Evolutionary conservation across 768 basidiomycete genomes (phyloP).

Genomic region (Macrolepiota albuminosa): DNA sequence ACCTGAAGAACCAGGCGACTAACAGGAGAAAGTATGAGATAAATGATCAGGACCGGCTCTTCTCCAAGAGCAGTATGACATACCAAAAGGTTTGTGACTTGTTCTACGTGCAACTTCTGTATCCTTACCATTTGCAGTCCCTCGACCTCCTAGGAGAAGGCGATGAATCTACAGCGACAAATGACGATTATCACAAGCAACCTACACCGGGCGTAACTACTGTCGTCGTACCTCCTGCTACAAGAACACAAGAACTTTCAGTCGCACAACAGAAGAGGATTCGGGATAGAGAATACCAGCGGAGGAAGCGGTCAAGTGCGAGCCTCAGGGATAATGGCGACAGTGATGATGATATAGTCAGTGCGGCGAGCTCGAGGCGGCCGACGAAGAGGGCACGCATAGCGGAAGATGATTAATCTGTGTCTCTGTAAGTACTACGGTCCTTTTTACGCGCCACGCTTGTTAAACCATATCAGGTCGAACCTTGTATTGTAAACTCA

Average conservation of each 20-base stretch:
- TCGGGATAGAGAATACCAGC: slow-evolving; percentile 78
- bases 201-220: slow-evolving; percentile 73
- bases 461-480: not conserved
- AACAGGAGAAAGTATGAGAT: slow-evolving; percentile 72
- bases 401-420: slow-evolving; percentile 56
- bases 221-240: slow-evolving; percentile 71
- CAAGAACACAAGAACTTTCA: slow-evolving; percentile 59
- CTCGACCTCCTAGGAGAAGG: slow-evolving; percentile 71
- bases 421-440: slow-evolving; percentile 3
- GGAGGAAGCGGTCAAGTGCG: slow-evolving; percentile 66
- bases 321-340: slow-evolving; percentile 63
- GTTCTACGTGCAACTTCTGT: slow-evolving; percentile 3
- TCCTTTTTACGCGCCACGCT: not conserved
- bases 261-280: slow-evolving; percentile 72
- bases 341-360: slow-evolving; percentile 68
- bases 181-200: slow-evolving; percentile 62
- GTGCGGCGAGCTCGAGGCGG: slow-evolving; percentile 45
- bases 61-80: slow-evolving; percentile 77
- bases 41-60: slow-evolving; percentile 72
- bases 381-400: slow-evolving; percentile 66
- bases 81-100: slow-evolving; percentile 58
- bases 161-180: slow-evolving; percentile 49
- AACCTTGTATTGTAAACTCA: slow-evolving; percentile 11
- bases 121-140: slow-evolving; percentile 41
- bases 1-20: slow-evolving; percentile 71